A percentile compares a stretch with the other conserved stretches of the same genome.
Evolutionary conservation across 257 asterid species (phyloP).

Genomic region (Nicotiana noctiflora): DNA sequence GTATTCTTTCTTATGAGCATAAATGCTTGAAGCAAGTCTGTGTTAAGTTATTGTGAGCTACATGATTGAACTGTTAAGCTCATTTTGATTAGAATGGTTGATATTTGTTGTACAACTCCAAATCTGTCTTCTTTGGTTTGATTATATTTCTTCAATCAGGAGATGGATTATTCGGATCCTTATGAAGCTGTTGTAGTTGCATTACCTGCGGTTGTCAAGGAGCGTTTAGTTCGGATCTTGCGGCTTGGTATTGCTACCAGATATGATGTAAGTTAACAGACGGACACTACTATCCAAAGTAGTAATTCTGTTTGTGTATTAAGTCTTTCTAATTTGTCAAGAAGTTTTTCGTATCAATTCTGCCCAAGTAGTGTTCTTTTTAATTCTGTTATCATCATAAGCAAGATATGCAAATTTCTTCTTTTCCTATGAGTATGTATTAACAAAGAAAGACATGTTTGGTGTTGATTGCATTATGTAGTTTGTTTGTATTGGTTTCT

Average conservation of each 20-base stretch:
- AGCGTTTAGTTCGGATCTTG: constrained; percentile 80
- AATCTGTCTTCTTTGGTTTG: not conserved
- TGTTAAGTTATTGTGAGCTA: not conserved
- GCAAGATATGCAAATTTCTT: not conserved
- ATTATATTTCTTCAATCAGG: constrained; percentile 24
- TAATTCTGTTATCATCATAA: not conserved
- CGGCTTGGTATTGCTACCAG: constrained; percentile 87
- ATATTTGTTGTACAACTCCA: not conserved
- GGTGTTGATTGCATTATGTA: not conserved
- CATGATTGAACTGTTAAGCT: constrained; percentile 4
- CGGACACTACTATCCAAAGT: not conserved
- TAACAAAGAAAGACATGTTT: not conserved
- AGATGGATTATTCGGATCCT: constrained; percentile 49
- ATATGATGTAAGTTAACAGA: constrained; percentile 60
- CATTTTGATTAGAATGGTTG: not conserved
- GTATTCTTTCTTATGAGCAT: not conserved
- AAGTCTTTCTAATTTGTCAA: not conserved
- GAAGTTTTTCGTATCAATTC: not conserved
- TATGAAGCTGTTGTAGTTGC: constrained; percentile 79
- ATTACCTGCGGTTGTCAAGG: constrained; percentile 65
- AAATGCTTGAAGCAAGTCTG: not conserved
- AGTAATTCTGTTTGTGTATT: not conserved
- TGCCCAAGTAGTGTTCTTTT: not conserved
- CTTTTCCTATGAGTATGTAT: not conserved
- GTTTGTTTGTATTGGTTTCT: not conserved